These are phyloP conservation scores for Adansonia gregorii DNA, from an alignment of 441 rosid species.

Conservation along the genomic window DNA sequence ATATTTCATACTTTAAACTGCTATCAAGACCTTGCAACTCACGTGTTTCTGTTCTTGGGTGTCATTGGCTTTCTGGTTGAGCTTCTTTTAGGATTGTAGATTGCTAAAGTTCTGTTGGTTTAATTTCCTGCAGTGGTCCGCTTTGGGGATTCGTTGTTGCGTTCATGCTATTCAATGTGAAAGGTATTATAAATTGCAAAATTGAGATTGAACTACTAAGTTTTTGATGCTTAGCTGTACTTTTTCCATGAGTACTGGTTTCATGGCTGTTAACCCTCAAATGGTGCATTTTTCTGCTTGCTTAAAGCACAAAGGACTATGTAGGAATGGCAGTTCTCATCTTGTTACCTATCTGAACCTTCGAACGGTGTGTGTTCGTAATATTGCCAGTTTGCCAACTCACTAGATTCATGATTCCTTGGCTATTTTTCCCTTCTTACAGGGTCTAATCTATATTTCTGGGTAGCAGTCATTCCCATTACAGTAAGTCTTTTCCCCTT, in stretches of 20 bases:
- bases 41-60: background rate
- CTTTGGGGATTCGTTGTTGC: constrained; percentile 93
- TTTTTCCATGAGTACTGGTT: background rate
- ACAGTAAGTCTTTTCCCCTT: constrained; percentile 53
- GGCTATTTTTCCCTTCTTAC: constrained; percentile 31
- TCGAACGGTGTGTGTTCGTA: constrained; percentile 9
- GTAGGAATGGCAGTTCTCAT: constrained; percentile 7
- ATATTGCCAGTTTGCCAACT: constrained; percentile 15
- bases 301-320: background rate
- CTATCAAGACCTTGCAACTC: background rate
- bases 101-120: constrained; percentile 30
- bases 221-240: constrained; percentile 16
- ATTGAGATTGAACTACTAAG: constrained; percentile 2
- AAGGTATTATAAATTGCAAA: constrained; percentile 49
- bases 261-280: background rate
- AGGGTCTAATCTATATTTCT: constrained; percentile 96
- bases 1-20: background rate
- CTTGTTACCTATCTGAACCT: constrained; percentile 15
- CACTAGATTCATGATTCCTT: constrained; percentile 19
- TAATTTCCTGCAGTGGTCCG: constrained; percentile 66
- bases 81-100: constrained; percentile 13
- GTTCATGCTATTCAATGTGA: constrained; percentile 85
- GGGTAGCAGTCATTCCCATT: constrained; percentile 90
- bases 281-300: constrained; percentile 2
- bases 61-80: constrained; percentile 16